Conservation (phyloP, 83 land plant genomes). For the Picea engelmannii region DNA sequence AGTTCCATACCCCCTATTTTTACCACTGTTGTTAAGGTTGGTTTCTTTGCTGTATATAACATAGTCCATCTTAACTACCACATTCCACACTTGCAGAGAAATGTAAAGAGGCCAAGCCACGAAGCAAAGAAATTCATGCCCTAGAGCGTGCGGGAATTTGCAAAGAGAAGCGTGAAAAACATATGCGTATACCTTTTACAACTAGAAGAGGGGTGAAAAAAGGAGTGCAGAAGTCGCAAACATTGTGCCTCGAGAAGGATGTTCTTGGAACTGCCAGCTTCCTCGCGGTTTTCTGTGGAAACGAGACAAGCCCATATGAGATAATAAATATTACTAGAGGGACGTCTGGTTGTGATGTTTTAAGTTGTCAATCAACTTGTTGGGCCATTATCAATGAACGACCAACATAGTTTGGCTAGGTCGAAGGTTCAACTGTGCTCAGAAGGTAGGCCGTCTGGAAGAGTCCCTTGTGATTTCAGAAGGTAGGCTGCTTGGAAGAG, state of each 20-base stretch:
- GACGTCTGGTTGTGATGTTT: neutral
- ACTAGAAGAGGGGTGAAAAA: neutral
- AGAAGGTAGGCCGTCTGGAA: conserved; percentile 25
- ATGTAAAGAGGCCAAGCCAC: too few species aligned
- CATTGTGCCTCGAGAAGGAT: conserved; percentile 42
- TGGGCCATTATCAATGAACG: neutral
- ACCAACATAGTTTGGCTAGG: neutral
- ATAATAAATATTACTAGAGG: conserved; percentile 43
- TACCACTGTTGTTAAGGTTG: neutral
- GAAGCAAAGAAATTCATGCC: too few species aligned
- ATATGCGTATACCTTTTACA: too few species aligned
- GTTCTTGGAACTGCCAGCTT: conserved; percentile 31
- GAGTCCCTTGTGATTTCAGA: neutral
- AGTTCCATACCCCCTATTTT: too few species aligned
- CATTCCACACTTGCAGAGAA: too few species aligned
- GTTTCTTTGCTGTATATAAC: too few species aligned
- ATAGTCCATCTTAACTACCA: too few species aligned
- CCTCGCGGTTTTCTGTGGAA: conserved; percentile 29
- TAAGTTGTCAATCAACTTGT: neutral
- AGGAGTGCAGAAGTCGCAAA: conserved; percentile 40
- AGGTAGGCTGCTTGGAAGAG: too few species aligned
- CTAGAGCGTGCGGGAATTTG: too few species aligned
- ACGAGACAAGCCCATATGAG: conserved; percentile 37
- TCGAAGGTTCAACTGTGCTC: neutral
- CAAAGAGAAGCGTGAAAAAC: too few species aligned